Evolutionary conservation across 345 rosid species (phyloP).

Genomic region (Tarenaya hassleriana): DNA sequence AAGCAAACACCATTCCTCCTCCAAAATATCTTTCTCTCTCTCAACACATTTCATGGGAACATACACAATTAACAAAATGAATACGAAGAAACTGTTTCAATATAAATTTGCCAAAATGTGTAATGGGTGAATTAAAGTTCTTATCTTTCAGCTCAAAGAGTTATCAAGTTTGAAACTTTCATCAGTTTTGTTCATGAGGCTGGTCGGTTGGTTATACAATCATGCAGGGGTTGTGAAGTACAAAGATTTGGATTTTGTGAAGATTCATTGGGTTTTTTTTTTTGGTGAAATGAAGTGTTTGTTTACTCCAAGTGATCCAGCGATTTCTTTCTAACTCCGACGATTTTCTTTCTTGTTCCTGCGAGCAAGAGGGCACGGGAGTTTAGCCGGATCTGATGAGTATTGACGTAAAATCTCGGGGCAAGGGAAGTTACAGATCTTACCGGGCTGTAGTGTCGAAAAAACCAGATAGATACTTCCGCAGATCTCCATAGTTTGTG

Average conservation of each 20-base stretch:
- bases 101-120: too few species aligned
- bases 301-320: conserved; percentile 71
- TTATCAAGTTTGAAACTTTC: too few species aligned
- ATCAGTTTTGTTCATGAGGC: too few species aligned
- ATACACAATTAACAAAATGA: too few species aligned
- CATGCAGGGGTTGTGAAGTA: too few species aligned
- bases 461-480: conserved; percentile 75
- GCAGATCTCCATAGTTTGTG: conserved; percentile 72
- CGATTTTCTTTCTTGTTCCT: conserved; percentile 82
- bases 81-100: too few species aligned
- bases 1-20: conserved; percentile 31
- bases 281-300: too few species aligned
- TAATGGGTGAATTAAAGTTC: too few species aligned
- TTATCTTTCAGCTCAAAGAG: too few species aligned
- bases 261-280: too few species aligned
- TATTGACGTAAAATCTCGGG: not conserved
- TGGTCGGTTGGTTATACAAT: conserved; percentile 25
- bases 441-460: conserved; percentile 86
- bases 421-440: conserved; percentile 15
- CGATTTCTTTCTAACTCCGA: conserved; percentile 68
- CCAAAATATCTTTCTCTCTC: conserved; percentile 10
- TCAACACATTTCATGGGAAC: conserved; percentile 8
- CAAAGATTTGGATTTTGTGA: too few species aligned
- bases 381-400: too few species aligned
- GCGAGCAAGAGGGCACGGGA: conserved; percentile 20